Base-by-base conservation (phyloP, 2,329 filamentous ascomycete genomes). In the Daldinia sp. region DNA sequence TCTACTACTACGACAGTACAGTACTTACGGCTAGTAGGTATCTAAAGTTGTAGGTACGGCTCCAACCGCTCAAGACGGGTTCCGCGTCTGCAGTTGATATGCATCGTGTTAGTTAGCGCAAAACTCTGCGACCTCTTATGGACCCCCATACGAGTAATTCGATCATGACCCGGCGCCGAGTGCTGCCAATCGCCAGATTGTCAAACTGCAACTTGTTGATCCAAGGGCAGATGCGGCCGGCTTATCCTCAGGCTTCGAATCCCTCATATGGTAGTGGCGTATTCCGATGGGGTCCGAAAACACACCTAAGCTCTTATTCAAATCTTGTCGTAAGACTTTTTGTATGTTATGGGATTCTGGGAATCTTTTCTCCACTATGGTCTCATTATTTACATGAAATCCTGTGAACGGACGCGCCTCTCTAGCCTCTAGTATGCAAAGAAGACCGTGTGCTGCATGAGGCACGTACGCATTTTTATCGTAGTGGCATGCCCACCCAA, bases 21-120 rank as follows among this genome's bases (percentile, higher is more conserved):
- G 2, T 23, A 23, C 20, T 2, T 23, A 23, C 2, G 20, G 20
- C 2, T 23, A 23, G 20, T 23, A 23, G 20, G 20, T 23, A 15
- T 23, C 63, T 66, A 33, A 33, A 33, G 30, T 33, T 33, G 6
- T 33, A 63, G 66, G 63, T n/a, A 60, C 65, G 50, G 65, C 63
- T 65, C 51, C 64, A 65, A 69, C 69, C 69, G 62, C 64, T 67
- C 63, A 62, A 68, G 60, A 63, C 68, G 56, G 59, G 59, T 65
- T 65, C 68, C 61, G 44, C 44, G 23, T 48, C 12, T 48, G 15
- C 56, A 55, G 55, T 60, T 60, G 55, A 60, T 55, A 65, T 65
- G 62, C 62, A 60, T 65, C 56, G 44, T 48, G 23, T 48, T 51
- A 59, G 61, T 28, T 58, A 58, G 44, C 44, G 23, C 13, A 28